Base-by-base conservation (phyloP, 257 asterid species). In the Lavandula angustifolia region DNA sequence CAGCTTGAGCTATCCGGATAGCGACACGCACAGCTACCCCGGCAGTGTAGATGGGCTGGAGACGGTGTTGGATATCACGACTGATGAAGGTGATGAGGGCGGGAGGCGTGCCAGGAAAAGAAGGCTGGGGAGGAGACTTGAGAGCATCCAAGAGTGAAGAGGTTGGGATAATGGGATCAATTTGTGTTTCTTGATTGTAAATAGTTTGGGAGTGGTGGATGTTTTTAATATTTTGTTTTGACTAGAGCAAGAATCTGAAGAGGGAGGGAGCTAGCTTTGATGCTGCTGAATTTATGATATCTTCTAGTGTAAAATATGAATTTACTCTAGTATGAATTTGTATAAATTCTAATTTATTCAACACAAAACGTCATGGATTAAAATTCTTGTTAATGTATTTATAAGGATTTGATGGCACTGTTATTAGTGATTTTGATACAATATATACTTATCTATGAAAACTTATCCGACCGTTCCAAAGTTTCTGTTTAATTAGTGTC, bases 41-140 rank as follows among this genome's bases (percentile, higher is more conserved):
- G 62, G 75, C 3, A 84, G 77, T 16, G 88, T 83, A 8, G 96
- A 88, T 7, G 95, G 87, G 1, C 84, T 88, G 9, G 98, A 91
- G 16, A 91, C 96, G 0, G 87, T 91, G 13, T 70, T 91, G 67
- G 80, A 91, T 40, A 69, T 60, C 61, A 63, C 79, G 42, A 22
- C 66, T 3, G 54, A 55, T 0, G 84, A 60, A 14, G 66, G 50
- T 29, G 71, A 54, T 7, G 57, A 40, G 35, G 4, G 8, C 3
- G 61, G 17, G n/a, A 49, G 64, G 3, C 58, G 75, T 10, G 74
- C 77, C 4, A 70, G 73, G 57, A 75, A 78, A 5, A 62, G 78
- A 40, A 74, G 86, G 62, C 68, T 68, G 4, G 67, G 37, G 43
- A 78, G 67, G 74, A 60, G 40, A 61, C 67, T 61, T 9, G 80